Conservation (phyloP, 805 yeast species). For the Candida michaelii region DNA sequence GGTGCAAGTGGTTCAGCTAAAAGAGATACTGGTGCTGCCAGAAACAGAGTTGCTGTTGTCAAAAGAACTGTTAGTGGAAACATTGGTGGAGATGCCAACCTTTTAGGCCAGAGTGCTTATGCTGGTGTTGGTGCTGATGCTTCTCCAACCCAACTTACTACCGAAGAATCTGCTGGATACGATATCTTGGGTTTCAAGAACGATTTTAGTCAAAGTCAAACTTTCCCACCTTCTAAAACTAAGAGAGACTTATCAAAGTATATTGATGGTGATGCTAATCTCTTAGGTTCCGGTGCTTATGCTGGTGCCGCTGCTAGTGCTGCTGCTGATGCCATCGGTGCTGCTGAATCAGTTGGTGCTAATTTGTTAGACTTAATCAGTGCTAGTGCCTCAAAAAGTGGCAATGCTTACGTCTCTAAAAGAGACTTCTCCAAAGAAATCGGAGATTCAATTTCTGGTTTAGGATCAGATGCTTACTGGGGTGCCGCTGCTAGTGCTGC, state of each 20-base stretch:
- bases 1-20: too few relatives aligned
- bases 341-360: constrained; percentile 14
- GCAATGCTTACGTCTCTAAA: constrained; percentile 8
- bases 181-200: constrained; percentile 18
- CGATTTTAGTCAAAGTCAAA: too few relatives aligned
- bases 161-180: constrained; percentile 15
- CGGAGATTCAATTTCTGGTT: not conserved
- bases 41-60: constrained; percentile 16
- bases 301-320: constrained; percentile 11
- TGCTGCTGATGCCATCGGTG: constrained; percentile 5
- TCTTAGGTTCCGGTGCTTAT: constrained; percentile 13
- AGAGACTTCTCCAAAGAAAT: not conserved
- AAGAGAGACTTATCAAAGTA: not conserved
- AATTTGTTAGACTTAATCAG: constrained; percentile 14
- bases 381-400: not conserved
- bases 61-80: constrained; percentile 12
- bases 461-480: constrained; percentile 10
- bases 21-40: constrained; percentile 13
- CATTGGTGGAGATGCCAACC: not conserved
- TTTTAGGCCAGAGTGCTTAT: constrained; percentile 5
- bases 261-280: constrained; percentile 6
- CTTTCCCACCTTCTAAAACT: too few relatives aligned
- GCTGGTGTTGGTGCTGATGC: constrained; percentile 13
- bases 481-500: constrained; percentile 10
- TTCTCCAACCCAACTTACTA: constrained; percentile 7